Percentiles rank a stretch among this genome's conserved stretches.
Evolutionary conservation across 1,284 basidiomycete species (phyloP).

Genomic region (Cryptococcus sp.): DNA sequence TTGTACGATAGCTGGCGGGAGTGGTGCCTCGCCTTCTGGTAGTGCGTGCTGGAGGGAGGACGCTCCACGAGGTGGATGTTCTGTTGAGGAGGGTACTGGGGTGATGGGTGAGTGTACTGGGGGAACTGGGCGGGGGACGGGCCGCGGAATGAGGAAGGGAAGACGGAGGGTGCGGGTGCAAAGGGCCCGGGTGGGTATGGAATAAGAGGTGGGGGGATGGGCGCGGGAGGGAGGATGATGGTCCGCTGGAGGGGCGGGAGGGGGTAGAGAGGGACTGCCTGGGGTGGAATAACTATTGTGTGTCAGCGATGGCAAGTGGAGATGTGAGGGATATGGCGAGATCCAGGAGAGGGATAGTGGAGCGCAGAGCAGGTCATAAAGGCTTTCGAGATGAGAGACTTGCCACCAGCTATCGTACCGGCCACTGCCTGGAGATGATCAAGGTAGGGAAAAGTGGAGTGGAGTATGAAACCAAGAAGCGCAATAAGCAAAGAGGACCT

Average conservation of each 20-base stretch:
- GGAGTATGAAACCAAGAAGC: background rate
- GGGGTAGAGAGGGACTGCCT: conserved; percentile 7
- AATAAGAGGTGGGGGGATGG: conserved; percentile 9
- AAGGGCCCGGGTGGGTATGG: conserved; percentile 10
- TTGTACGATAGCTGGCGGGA: too few relatives aligned
- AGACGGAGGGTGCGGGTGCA: background rate
- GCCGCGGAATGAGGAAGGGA: background rate
- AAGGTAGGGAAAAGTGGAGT: background rate
- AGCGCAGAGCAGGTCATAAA: background rate
- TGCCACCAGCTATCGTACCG: too few relatives aligned
- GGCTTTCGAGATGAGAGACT: background rate
- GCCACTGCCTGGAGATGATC: background rate
- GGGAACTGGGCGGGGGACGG: background rate
- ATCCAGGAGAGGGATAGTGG: too few relatives aligned
- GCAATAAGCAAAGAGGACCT: background rate
- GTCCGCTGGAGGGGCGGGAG: background rate
- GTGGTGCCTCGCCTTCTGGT: too few relatives aligned
- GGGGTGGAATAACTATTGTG: conserved; percentile 6
- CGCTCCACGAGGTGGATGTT: too few relatives aligned
- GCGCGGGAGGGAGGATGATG: conserved; percentile 9
- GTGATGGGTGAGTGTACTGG: too few relatives aligned
- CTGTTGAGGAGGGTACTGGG: too few relatives aligned
- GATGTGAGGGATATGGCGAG: too few relatives aligned
- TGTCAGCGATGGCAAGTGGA: background rate
- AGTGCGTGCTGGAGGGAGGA: too few relatives aligned